Conservation (phyloP, 192 early-diverging fungal genomes). For the Dispira simplex region DNA sequence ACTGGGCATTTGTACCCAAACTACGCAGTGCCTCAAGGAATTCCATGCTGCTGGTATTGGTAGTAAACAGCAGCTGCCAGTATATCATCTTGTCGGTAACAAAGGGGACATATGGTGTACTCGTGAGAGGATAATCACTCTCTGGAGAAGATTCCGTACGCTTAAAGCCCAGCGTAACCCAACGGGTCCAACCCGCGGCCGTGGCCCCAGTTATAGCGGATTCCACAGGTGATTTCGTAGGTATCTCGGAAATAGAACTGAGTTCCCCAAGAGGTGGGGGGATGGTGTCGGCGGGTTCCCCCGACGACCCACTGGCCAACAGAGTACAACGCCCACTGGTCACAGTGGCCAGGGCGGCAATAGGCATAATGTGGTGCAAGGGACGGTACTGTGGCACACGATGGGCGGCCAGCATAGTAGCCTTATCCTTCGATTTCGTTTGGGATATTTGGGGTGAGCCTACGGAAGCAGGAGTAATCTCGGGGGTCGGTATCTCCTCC, state of each 20-base stretch:
- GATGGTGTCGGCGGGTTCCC: neutral
- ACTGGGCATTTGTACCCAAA: neutral
- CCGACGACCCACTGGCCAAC: neutral
- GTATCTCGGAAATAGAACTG: conserved; percentile 9
- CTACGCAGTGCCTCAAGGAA: conserved; percentile 21
- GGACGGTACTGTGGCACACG: conserved; percentile 3
- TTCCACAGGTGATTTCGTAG: neutral
- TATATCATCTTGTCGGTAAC: neutral
- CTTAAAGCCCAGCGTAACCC: conserved; percentile 22
- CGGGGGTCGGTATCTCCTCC: neutral
- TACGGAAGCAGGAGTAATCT: neutral
- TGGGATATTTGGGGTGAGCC: neutral
- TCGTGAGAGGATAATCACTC: neutral
- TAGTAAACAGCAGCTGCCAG: conserved; percentile 27
- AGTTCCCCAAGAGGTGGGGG: conserved; percentile 1
- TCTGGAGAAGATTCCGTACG: conserved; percentile 14
- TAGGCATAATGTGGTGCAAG: neutral
- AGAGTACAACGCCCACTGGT: neutral
- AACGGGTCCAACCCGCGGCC: conserved; percentile 21
- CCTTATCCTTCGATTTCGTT: neutral
- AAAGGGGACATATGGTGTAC: too few relatives aligned
- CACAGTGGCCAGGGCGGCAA: neutral
- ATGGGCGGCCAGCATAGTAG: conserved; percentile 3
- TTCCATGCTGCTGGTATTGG: conserved; percentile 20
- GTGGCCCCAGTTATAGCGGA: conserved; percentile 13